Evolutionary conservation across 768 basidiomycete genomes (phyloP), one percentile per base, ranked within the genome.

Genomic region (Termitomyces sp.): DNA sequence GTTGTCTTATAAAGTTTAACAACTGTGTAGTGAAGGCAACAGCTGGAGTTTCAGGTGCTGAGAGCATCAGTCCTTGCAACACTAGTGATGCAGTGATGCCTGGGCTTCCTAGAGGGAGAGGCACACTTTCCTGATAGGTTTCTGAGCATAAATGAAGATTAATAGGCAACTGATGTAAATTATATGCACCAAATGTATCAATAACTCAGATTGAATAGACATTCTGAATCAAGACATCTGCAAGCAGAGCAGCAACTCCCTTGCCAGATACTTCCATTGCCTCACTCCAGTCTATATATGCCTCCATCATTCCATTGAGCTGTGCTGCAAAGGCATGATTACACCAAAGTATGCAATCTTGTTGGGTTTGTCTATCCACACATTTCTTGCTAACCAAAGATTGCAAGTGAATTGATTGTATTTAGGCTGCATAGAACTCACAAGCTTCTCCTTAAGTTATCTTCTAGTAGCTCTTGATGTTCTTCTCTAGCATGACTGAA

Each of bases 31-130:
- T 59, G 24, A 72, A 57, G 8, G 65, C 67, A 14, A 62, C 32
- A 1, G 54, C 43, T 3, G 66, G 67, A 3, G 16, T 16, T 20
- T 60, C 61, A 3, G 71, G 71, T 8, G 70, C 44, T 32, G 48
- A 65, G 5, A 69, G 70, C 5, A 74, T 52, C 5, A 70, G 47
- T 8, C 71, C 69, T 34, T 67, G 64, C 1, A 54, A 37, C 32
- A 72, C 44, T 1, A 71, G 46, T 4, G 65, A 50, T 0, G 65
- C 62, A 13, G 62, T 36, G 7, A 64, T 57, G 16, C 36, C 34
- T 30, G 7, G 7, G 30, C 30, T 30, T 46, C 50, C 36, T n/a
- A 42, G 30, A 40, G 20, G n/a, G n/a, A 62, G 24, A 22, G 16
- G 54, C 32, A 56, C 43, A 12, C 42, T 34, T 9, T 22, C 4